Conservation (phyloP, 1,139 yeast genomes). For the Yamadazyma spencermartinsiae region DNA sequence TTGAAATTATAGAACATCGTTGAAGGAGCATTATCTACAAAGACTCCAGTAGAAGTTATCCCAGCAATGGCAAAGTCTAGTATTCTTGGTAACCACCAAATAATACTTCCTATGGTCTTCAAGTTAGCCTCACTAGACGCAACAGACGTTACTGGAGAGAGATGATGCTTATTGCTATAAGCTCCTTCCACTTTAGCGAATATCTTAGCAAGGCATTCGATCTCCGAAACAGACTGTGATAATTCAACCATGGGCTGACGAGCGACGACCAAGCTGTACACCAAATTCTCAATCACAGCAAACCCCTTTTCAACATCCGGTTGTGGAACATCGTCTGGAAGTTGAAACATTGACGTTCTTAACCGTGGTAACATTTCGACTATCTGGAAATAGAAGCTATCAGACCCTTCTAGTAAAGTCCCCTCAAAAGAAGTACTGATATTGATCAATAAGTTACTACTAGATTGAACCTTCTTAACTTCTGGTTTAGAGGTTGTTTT, state of each 20-base stretch:
- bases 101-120: constrained; percentile 16
- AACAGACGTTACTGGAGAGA: constrained; percentile 18
- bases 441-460: constrained; percentile 64
- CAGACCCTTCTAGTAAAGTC: constrained; percentile 44
- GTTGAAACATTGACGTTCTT: constrained; percentile 60
- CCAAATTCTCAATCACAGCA: constrained; percentile 75
- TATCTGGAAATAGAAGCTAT: constrained; percentile 63
- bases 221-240: constrained; percentile 13
- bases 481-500: constrained; percentile 66
- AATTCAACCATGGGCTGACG: constrained; percentile 48
- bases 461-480: constrained; percentile 58
- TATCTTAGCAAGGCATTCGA: constrained; percentile 5
- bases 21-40: constrained; percentile 13
- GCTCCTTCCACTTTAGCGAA: constrained; percentile 14
- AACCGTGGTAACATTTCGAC: constrained; percentile 81
- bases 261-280: constrained; percentile 52
- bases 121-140: constrained; percentile 22
- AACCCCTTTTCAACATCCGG: constrained; percentile 75
- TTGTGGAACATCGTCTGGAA: constrained; percentile 73
- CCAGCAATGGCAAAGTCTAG: constrained; percentile 49
- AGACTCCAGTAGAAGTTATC: constrained; percentile 18
- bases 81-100: constrained; percentile 49
- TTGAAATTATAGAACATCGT: constrained; percentile 24
- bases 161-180: constrained; percentile 12
- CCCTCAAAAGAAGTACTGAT: constrained; percentile 48